Base-by-base conservation (phyloP, 345 rosid species). In the Limnanthes douglasii region DNA sequence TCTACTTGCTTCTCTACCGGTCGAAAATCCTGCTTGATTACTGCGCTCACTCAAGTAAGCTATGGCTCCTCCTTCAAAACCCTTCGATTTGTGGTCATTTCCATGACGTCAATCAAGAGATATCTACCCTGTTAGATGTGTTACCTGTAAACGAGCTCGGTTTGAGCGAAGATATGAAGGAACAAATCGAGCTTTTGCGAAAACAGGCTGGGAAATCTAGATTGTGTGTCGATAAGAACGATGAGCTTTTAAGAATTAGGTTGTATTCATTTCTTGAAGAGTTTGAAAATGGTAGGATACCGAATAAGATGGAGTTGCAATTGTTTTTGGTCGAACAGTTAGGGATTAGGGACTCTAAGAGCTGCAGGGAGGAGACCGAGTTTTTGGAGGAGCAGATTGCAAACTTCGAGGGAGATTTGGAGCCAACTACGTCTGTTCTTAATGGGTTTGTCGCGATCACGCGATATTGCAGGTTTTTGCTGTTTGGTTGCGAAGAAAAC, bases 371-470 rank as follows among this genome's bases (percentile, higher is more conserved):
- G 1, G 94, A 90, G 37, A 84, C 77, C 30, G 96, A 80, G 57
- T 90, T 77, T 53, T 46, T 90, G 61, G 96, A 90, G 62, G 96
- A 90, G 51, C 95, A 90, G 62, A 73, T 90, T 59, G 71, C 69
- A 46, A 80, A 71, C 26, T 76, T 70, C 12, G 85, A 78, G 18
- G 96, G 86, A 3, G 98, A 85, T 57, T 32, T 81, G 2, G 94
- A 92, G 57, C 99, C 96, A 10, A 38, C 86, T 0, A 74, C 81
- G 10, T 78, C 82, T 0, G 76, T 85, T 39, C 79, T 92, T 28
- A 73, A 75, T 22, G 99, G 93, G 16, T 67, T 85, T 20, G 75
- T 92, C 3, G 99, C 93, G 2, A 61, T 92, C 4, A 62, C 78
- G 3, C 36, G 99, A 8, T 92, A 81, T 45, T 70, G 64, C 46